Conservation (phyloP, 2,329 filamentous ascomycete species). For the Endocalyx cinctus region DNA sequence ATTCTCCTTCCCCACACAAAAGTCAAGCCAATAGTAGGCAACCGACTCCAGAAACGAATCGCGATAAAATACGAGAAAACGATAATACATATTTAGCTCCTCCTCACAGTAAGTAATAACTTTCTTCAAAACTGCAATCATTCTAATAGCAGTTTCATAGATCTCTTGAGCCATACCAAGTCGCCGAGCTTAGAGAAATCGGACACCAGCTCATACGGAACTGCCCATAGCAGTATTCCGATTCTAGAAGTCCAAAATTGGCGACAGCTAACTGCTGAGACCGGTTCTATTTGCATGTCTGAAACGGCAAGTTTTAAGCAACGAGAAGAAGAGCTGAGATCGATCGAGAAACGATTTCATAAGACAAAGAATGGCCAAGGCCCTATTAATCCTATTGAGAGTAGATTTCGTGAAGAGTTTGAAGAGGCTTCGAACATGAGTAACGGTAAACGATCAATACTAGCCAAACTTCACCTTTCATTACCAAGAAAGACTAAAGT, state of each 20-base stretch:
- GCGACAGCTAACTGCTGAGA: constrained; percentile 12
- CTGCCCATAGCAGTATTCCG: constrained; percentile 18
- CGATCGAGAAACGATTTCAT: constrained; percentile 37
- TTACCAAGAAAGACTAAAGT: constrained; percentile 28
- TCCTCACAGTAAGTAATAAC: constrained; percentile 16
- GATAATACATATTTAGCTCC: too few relatives aligned
- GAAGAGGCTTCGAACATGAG: constrained; percentile 13
- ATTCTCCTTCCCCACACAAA: constrained; percentile 22
- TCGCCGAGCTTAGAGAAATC: constrained; percentile 18
- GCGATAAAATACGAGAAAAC: too few relatives aligned
- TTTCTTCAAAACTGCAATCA: too few relatives aligned
- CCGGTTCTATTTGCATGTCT: constrained; percentile 20
- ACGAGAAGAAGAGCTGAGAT: constrained; percentile 33
- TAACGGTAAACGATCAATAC: constrained; percentile 24
- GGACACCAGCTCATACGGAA: constrained; percentile 24
- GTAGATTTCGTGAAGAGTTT: constrained; percentile 39
- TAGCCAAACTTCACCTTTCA: constrained; percentile 31
- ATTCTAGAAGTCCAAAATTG: too few relatives aligned
- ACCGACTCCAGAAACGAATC: constrained; percentile 12
- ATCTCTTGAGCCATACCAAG: constrained; percentile 10
- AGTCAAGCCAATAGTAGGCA: constrained; percentile 18
- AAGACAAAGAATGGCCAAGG: constrained; percentile 27
- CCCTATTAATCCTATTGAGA: constrained; percentile 24
- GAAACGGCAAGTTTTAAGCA: constrained; percentile 34
- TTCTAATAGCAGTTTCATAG: constrained; percentile 9